A percentile compares a stretch with the other conserved stretches of the same genome.
Evolutionary conservation across 1,284 basidiomycete species (phyloP).

Genomic region (Trichosporon ovoides): DNA sequence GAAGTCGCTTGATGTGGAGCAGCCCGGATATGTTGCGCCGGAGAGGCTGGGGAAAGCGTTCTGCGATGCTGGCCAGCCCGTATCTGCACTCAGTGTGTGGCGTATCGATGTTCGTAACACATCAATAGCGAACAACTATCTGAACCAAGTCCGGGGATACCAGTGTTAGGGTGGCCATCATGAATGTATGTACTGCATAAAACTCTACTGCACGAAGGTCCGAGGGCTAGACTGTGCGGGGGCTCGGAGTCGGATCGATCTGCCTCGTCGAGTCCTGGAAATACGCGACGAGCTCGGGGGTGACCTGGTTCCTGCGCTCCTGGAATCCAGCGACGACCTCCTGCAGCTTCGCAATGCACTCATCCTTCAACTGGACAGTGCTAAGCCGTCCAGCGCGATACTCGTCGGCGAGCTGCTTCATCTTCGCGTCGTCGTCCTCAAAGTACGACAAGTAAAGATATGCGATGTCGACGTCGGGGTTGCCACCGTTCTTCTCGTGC

Average conservation of each 20-base stretch:
- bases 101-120: slow-evolving; percentile 1
- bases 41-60: background rate
- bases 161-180: background rate
- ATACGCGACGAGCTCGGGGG: slow-evolving; percentile 66
- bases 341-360: slow-evolving; percentile 79
- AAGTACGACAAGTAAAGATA: slow-evolving; percentile 98
- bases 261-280: slow-evolving; percentile 82
- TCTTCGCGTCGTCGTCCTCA: slow-evolving; percentile 85
- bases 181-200: background rate
- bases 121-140: background rate
- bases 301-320: slow-evolving; percentile 77
- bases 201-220: background rate
- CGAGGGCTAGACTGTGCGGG: background rate
- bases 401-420: slow-evolving; percentile 71
- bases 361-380: slow-evolving; percentile 88
- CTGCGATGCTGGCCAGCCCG: background rate
- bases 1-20: slow-evolving; percentile 4
- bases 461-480: slow-evolving; percentile 92
- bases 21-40: background rate
- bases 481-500: slow-evolving; percentile 78
- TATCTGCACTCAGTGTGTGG: background rate
- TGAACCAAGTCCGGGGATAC: background rate
- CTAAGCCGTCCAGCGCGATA: slow-evolving; percentile 84
- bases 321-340: slow-evolving; percentile 84
- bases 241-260: slow-evolving; percentile 57